A percentile compares a stretch with the other conserved stretches of the same genome.
Evolutionary conservation across 805 yeast species (phyloP).

Genomic region (Candida morakotiae): DNA sequence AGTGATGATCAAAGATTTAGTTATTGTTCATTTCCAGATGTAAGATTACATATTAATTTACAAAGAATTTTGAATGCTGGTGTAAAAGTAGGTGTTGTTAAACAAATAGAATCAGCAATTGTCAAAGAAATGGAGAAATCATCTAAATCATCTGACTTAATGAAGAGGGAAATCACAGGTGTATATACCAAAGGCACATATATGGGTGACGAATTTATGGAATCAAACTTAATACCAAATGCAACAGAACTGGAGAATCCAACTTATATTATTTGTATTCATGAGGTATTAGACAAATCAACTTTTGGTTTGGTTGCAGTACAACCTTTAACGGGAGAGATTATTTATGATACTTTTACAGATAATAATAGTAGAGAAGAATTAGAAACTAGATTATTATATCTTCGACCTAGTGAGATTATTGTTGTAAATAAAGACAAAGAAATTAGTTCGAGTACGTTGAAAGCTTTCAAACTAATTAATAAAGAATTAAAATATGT

Average conservation of each 20-base stretch:
- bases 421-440: slow-evolving; percentile 37
- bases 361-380: slow-evolving; percentile 58
- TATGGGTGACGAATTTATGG: slow-evolving; percentile 51
- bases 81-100: slow-evolving; percentile 79
- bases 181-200: slow-evolving; percentile 83
- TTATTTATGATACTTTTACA: slow-evolving; percentile 64
- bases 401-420: slow-evolving; percentile 76
- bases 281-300: slow-evolving; percentile 15
- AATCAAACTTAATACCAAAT: slow-evolving; percentile 15
- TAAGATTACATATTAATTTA: slow-evolving; percentile 68
- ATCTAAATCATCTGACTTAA: slow-evolving; percentile 38
- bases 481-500: slow-evolving; percentile 10
- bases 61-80: slow-evolving; percentile 71
- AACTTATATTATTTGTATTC: slow-evolving; percentile 42
- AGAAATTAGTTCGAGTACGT: slow-evolving; percentile 18
- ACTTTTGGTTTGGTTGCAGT: slow-evolving; percentile 52
- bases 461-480: slow-evolving; percentile 6
- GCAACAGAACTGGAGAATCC: slow-evolving; percentile 29
- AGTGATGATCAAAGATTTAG: slow-evolving; percentile 63
- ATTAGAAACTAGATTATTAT: slow-evolving; percentile 69
- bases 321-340: slow-evolving; percentile 71
- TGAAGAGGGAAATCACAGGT: slow-evolving; percentile 63
- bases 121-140: slow-evolving; percentile 56
- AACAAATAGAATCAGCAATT: slow-evolving; percentile 79
- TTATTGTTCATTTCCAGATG: slow-evolving; percentile 81